A percentile compares a stretch with the other conserved stretches of the same genome.
Conservation (phyloP, 169 alveolate species). For the Amoebophrya sp. region DNA sequence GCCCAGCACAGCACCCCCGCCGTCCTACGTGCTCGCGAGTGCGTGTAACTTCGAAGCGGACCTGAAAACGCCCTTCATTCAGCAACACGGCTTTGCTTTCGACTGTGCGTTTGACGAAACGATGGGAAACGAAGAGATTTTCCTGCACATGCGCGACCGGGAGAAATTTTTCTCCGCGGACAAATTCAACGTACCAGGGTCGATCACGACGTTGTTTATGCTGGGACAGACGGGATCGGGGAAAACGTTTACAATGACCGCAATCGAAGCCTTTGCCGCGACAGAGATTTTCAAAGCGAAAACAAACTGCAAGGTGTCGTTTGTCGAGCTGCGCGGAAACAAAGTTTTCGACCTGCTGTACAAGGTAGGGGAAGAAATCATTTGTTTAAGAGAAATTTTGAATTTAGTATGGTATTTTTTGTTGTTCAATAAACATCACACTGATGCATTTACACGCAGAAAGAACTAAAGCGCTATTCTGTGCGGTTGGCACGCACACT, state of each 20-base stretch:
- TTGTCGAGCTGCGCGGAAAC: background rate
- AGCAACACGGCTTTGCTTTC: background rate
- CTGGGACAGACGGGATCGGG: slow-evolving; percentile 25
- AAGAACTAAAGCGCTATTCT: no score
- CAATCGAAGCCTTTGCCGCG: background rate
- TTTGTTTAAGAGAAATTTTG: no score
- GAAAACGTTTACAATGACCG: slow-evolving; percentile 22
- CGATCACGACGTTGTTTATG: slow-evolving; percentile 15
- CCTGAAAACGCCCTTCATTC: background rate
- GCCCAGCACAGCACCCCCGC: background rate
- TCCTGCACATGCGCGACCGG: no score
- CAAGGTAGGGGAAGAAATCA: no score
- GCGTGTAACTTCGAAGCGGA: background rate
- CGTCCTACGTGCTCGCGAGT: background rate
- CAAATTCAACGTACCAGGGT: no score
- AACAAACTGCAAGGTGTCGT: background rate
- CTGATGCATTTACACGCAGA: no score
- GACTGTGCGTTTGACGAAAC: background rate
- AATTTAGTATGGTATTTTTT: no score
- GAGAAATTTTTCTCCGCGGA: no score
- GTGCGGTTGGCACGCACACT: no score
- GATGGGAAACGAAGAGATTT: background rate
- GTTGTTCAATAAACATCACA: no score
- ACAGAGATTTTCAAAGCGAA: background rate
- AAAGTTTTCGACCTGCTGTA: slow-evolving; percentile 15